Base-by-base conservation (phyloP, 2,329 filamentous ascomycete species). In the Aspergillus eucalypticola region DNA sequence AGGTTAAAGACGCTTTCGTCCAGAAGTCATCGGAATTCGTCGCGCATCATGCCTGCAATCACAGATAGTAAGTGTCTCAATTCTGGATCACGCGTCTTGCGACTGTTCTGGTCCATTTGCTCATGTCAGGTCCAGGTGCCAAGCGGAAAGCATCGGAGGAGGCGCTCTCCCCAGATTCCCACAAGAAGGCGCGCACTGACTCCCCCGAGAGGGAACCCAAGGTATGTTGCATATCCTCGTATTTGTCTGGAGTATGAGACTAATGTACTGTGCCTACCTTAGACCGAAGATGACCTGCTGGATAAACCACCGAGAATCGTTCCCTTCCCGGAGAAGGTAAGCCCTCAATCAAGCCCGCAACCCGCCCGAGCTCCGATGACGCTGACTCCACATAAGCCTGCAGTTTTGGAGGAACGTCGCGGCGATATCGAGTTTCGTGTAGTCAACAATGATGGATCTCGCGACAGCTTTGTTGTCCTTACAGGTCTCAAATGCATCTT, bases 401-500 rank as follows among this genome's bases (percentile, higher is more conserved):
- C 93, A 8, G 94, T 96, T 4, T 84, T 96, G 65, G 95, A 99
- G 79, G 95, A 99, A 78, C 90, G 92, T 69, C 90, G 89, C 72
- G 92, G 93, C 71, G 91, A 96, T 66, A 98, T 99, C 68, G 92
- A 98, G 75, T 98, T 98, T 76, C 89, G 93, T 51, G 95, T 98
- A 6, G 95, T 99, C 70, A 98, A 98, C 82, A 99, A 99, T 73
- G 95, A 99, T 73, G 90, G 90, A 69, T 84, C 88, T 39, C 86
- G 90, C 65, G 92, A 96, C 71, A 96, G 91, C 72, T 88, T 93
- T 66, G 96, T 98, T 72, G 96, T 99, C 68, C 83, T 99, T 60
- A 97, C 94, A 0, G 95, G 95, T 13, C 82, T 99, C 58, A 99
- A 98, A 75, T 96, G 93, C 73, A 96, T 99, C 66, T 98, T 99